phyloP scores from a whole-genome alignment of 2,329 filamentous ascomycete genomes.

The Aspergillus fructus region DNA sequence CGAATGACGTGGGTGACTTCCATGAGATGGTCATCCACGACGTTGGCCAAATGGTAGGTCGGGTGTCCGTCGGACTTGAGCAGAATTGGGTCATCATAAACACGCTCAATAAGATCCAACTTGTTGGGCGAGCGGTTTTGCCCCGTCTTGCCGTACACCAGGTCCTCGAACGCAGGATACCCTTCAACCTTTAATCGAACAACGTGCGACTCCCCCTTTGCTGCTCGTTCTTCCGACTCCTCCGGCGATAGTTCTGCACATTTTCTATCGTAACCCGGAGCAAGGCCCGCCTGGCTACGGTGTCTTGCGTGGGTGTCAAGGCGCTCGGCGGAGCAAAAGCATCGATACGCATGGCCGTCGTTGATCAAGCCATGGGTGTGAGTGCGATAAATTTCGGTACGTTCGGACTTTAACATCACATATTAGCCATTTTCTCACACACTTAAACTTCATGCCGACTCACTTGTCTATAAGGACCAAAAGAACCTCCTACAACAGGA shows the following conservation, averaged over 20 bases:
- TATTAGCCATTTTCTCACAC: neutral
- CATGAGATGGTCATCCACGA: constrained; percentile 95
- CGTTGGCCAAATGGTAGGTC: constrained; percentile 96
- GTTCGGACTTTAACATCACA: constrained; percentile 63
- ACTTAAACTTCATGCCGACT: neutral
- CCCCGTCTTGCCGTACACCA: constrained; percentile 69
- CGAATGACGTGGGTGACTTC: constrained; percentile 92
- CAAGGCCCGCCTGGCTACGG: constrained; percentile 59
- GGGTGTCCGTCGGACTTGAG: constrained; percentile 89
- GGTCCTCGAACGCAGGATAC: constrained; percentile 68
- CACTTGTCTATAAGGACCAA: constrained; percentile 84
- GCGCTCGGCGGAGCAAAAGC: constrained; percentile 79
- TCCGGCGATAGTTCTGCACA: constrained; percentile 67
- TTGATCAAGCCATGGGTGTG: constrained; percentile 70
- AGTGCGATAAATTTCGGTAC: constrained; percentile 68
- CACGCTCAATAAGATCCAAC: constrained; percentile 44
- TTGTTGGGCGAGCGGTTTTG: constrained; percentile 54
- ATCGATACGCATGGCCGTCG: constrained; percentile 78
- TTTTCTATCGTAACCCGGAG: constrained; percentile 66
- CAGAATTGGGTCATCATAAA: constrained; percentile 80
- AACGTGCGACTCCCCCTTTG: constrained; percentile 68
- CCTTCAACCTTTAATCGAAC: constrained; percentile 71
- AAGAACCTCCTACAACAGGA: constrained; percentile 75
- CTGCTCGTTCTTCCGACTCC: constrained; percentile 70
- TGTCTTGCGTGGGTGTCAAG: constrained; percentile 66